Base-by-base conservation (phyloP, 345 rosid genomes). In the Stellera chamaejasme region DNA sequence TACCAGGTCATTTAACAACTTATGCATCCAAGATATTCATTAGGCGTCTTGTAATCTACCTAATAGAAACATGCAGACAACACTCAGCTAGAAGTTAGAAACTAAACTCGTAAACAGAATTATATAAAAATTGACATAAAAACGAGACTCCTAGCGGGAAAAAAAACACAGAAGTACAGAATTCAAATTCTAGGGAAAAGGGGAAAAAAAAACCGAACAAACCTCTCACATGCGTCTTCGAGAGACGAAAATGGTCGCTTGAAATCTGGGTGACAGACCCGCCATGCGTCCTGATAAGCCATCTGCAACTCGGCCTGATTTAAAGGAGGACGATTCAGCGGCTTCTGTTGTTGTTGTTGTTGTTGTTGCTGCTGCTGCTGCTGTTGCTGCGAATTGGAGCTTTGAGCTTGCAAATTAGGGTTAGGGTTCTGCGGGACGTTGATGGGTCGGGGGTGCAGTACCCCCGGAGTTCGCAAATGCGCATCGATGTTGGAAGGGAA, bases 191-290 rank as follows among this genome's bases (percentile, higher is more conserved):
- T 23, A 32, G 12, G 13, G 7, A 43, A 19, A n/a, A n/a, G n/a
- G n/a, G n/a, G n/a, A n/a, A n/a, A n/a, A 10, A 32, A 42, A 5
- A 57, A 7, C 10, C 7, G 42, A 32, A 32, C 64, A 53, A 67
- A 92, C 98, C 98, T 92, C 73, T 88, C 96, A 66, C 97, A 92
- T 48, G 94, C 98, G 55, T 88, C 96, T 53, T 89, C 96, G 15
- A 92, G 87, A 10, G 95, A 84, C 27, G 86, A 50, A 66, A 92
- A 86, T 3, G 99, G 96, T 19, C 89, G 85, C 63, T 86, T 92
- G 63, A 79, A 76, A 65, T 86, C 96, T 2, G 96, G 97, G 56
- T 88, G 83, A 61, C 98, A 92, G 51, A 92, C 88, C 48, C 93
- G 83, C 94, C 95, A 88, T 0, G 97, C 94, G 64, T 92, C 97